Evolutionary conservation across 2,329 filamentous ascomycete species (phyloP).

Genomic region (Apiospora hydei): DNA sequence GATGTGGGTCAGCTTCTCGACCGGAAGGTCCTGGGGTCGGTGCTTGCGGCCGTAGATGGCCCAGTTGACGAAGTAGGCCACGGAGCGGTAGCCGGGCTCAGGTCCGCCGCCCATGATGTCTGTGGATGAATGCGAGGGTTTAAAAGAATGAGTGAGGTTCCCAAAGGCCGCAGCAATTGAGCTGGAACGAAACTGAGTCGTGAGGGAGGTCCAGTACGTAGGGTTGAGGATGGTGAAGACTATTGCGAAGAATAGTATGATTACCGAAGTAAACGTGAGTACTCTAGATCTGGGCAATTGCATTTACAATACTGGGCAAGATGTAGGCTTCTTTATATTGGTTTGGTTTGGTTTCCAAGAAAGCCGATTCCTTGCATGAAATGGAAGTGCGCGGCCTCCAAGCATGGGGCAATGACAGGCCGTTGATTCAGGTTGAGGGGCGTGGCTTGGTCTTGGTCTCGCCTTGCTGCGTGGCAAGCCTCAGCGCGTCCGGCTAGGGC

Average conservation of each 20-base stretch:
- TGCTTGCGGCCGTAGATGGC: slow-evolving; percentile 88
- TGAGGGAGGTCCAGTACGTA: slow-evolving; percentile 13
- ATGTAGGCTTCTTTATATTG: slow-evolving; percentile 23
- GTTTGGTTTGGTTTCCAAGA: background rate
- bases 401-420: slow-evolving; percentile 19
- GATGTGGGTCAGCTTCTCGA: slow-evolving; percentile 83
- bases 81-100: slow-evolving; percentile 64
- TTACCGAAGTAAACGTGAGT: slow-evolving; percentile 20
- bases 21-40: slow-evolving; percentile 83
- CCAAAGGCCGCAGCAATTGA: background rate
- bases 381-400: slow-evolving; percentile 25
- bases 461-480: slow-evolving; percentile 23
- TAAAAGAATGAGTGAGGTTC: slow-evolving; percentile 27
- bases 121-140: slow-evolving; percentile 25
- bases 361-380: background rate
- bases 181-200: background rate
- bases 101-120: slow-evolving; percentile 53
- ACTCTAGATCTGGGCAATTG: slow-evolving; percentile 3
- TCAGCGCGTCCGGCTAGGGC: slow-evolving; percentile 12
- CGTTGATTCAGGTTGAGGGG: slow-evolving; percentile 26
- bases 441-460: slow-evolving; percentile 28
- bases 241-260: slow-evolving; percentile 21
- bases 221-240: slow-evolving; percentile 19
- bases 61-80: slow-evolving; percentile 82
- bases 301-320: slow-evolving; percentile 1